Base-by-base conservation (phyloP, 345 rosid genomes). In the Eucalyptus viminalis region DNA sequence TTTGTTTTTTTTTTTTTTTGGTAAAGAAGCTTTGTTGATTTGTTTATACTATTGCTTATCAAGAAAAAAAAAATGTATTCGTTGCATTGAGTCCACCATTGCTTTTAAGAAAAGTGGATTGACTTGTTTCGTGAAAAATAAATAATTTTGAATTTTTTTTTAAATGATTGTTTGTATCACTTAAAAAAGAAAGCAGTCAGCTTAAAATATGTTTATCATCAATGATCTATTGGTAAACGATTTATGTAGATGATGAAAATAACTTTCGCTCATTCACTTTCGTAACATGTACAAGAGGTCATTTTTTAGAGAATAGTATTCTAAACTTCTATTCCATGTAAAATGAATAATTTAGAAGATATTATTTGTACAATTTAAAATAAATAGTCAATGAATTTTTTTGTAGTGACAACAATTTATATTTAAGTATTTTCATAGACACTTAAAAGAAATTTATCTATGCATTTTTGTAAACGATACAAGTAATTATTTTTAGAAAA, bases 261-360 rank as follows among this genome's bases (percentile, higher is more conserved):
- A 72, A 9, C 14, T 17, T 72, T 37, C 1, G 14, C 13, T 1
- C 8, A 0, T 37, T 37, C 45, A 21, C 45, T 37, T 34, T 72
- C 5, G 24, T 19, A 17, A 6, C 27, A 10, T 24, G 2, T 8
- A 8, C 3, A 0, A 1, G 14, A 37, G 24, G 43, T 72, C 44
- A 37, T 34, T 34, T 67, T 69, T 69, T 8, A 31, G 11, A 0
- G 13, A 69, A 69, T 8, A 69, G 2, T 69, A 34, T 69, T 34
- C 0, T 56, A 56, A 25, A 25, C 62, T 24, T 25, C 2, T 2
- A 0, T 56, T 9, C 0, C 13, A 9, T 0, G 1, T 24, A 56
- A 56, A 24, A 56, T 24, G 14, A 24, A 24, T 56, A 22, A 56
- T 56, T 56, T 56, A 9, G 1, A 10, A 24, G 5, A 24, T 10